These are phyloP conservation scores for Solanum chiquidenum DNA, from an alignment of 257 asterid species.

Conservation along the genomic window DNA sequence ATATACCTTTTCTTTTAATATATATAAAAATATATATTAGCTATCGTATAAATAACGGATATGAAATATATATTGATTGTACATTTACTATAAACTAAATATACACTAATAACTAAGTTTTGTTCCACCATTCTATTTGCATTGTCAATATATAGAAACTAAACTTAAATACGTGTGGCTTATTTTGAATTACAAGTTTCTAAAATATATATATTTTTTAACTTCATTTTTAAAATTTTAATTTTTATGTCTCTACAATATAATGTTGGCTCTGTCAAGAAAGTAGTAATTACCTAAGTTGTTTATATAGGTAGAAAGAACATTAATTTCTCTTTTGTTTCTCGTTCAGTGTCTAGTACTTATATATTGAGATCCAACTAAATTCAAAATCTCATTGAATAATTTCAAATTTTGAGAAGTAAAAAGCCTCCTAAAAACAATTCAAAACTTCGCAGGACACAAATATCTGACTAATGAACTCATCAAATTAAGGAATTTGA, in stretches of 20 bases:
- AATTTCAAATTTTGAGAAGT: fast-evolving
- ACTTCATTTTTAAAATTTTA: neutral
- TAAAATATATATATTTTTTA: neutral
- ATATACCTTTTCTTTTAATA: neutral
- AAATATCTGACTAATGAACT: neutral
- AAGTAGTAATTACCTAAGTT: neutral
- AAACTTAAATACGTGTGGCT: fast-evolving
- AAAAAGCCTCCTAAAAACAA: fast-evolving
- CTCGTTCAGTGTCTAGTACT: neutral
- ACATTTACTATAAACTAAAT: neutral
- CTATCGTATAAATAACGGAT: neutral
- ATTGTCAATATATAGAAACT: neutral
- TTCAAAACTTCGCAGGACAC: neutral
- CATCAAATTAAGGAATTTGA: neutral
- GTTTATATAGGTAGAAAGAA: neutral
- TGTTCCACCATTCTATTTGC: neutral
- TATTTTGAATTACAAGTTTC: neutral
- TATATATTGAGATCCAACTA: fast-evolving
- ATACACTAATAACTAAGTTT: neutral
- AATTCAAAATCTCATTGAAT: fast-evolving
- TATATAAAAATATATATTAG: neutral
- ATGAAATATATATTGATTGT: neutral
- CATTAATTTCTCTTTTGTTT: neutral
- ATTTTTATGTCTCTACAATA: neutral
- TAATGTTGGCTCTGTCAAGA: neutral